A percentile compares a stretch with the other conserved stretches of the same genome.
These are phyloP conservation scores for Colletotrichum nymphaeae DNA, from an alignment of 2,329 filamentous ascomycete species.

Conservation along the genomic window DNA sequence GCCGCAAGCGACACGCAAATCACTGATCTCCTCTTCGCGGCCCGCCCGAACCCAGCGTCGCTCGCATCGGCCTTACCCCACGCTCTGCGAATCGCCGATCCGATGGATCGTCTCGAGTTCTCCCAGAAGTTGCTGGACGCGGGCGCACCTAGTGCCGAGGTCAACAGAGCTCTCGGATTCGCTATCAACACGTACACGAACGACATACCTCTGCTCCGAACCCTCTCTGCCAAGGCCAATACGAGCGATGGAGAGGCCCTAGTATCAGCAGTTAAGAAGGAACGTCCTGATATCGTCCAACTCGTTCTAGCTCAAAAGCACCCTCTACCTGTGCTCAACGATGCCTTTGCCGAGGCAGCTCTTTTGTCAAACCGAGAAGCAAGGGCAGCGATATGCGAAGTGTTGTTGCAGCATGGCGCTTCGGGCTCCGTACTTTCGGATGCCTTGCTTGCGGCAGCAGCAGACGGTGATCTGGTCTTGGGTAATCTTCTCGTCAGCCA, in stretches of 20 bases:
- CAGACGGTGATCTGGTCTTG: conserved; percentile 63
- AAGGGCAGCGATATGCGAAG: conserved; percentile 56
- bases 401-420: conserved; percentile 59
- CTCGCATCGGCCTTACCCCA: conserved; percentile 63
- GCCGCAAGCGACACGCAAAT: conserved; percentile 56
- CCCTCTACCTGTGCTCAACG: conserved; percentile 51
- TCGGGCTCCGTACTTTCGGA: conserved; percentile 58
- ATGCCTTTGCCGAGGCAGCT: conserved; percentile 56
- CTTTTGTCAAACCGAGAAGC: conserved; percentile 51
- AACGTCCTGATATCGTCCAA: conserved; percentile 57
- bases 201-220: conserved; percentile 61
- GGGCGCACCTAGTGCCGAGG: conserved; percentile 59
- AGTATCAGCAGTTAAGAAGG: conserved; percentile 56
- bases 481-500: conserved; percentile 62
- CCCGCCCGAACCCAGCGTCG: conserved; percentile 53
- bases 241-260: conserved; percentile 62
- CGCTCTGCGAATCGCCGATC: conserved; percentile 61
- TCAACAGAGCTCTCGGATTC: conserved; percentile 63
- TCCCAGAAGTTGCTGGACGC: conserved; percentile 61
- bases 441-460: conserved; percentile 62
- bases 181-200: conserved; percentile 58
- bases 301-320: conserved; percentile 56
- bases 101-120: conserved; percentile 62
- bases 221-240: conserved; percentile 59
- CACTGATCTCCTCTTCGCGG: conserved; percentile 60